Base-by-base conservation (phyloP, 2,329 filamentous ascomycete genomes). In the Sclerotinia subarctica region DNA sequence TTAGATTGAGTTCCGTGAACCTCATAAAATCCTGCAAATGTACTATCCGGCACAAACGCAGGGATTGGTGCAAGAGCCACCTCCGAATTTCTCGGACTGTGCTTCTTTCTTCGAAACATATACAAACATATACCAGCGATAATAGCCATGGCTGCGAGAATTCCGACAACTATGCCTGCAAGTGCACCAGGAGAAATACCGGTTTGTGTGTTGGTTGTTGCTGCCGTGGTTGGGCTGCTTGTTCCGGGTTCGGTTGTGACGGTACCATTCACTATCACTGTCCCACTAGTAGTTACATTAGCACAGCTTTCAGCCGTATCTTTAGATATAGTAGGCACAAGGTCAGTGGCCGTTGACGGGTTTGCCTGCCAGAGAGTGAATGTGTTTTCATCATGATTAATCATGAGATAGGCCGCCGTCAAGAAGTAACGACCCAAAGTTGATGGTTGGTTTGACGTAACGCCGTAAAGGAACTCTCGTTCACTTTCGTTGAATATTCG, bases 331-430 rank as follows among this genome's bases (percentile, higher is more conserved):
- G 19, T 53, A 38, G 62, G 62, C 7, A 54, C 35, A 21, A 54
- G 24, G n/a, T 64, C 24, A 13, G 32, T 42, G 8, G 47, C 62
- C 19, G 35, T 38, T 6, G 62, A 54, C 26, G 60, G 49, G 24
- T 64, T 64, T 52, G 62, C 62, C 17, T 54, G 49, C 38, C 49
- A 64, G 6, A 64, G 35, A 3, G 62, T 54, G 13, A 64, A 54
- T 8, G 62, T 46, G 13, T 46, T 54, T 4, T 54, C 49, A 10
- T 64, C 62, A 42, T 64, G 62, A n/a, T 64, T 46, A 13, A 64
- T 15, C 62, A 64, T 64, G 19, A 64, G 62, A 42, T 64, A 64
- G 17, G 62, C 62, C 13, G 62, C 62, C 5, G 62, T 64, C 21
- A 54, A 6, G 24, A 54, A 53, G n/a, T 53, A 64, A 21, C 60